A percentile compares a stretch with the other conserved stretches of the same genome.
Evolutionary conservation across 2,329 filamentous ascomycete genomes (phyloP).

Genomic region (Chrysoporthe puriensis): DNA sequence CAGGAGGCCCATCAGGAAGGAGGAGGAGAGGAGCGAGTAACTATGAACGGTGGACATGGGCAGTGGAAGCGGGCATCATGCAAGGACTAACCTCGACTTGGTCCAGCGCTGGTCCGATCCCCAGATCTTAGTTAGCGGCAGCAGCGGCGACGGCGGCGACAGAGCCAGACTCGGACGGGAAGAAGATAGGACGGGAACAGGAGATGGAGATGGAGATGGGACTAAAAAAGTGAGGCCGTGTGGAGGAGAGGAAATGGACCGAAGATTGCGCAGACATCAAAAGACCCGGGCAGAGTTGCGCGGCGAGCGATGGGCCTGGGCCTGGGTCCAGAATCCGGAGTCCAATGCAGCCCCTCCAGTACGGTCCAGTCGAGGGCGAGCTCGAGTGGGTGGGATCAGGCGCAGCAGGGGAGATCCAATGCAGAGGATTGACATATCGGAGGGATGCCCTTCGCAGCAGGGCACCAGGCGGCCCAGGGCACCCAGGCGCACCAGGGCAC

Average conservation of each 20-base stretch:
- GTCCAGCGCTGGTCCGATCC: conserved; percentile 4
- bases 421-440: neutral
- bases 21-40: neutral
- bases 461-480: neutral
- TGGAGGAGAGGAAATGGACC: neutral
- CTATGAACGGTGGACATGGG: neutral
- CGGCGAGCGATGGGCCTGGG: neutral
- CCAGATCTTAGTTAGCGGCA: conserved; percentile 3
- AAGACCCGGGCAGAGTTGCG: conserved; percentile 2
- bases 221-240: neutral
- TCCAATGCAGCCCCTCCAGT: neutral
- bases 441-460: neutral
- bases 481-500: neutral
- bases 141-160: neutral
- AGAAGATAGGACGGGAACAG: neutral
- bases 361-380: neutral
- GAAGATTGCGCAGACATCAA: neutral
- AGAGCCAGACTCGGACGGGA: neutral
- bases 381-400: conserved; percentile 9
- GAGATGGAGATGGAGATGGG: neutral
- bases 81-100: conserved; percentile 7
- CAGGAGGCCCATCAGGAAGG: conserved; percentile 5
- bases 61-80: neutral
- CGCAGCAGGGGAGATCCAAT: neutral
- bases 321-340: neutral